These are phyloP conservation scores for Datura wrightii DNA, from an alignment of 257 asterid species.

Conservation along the genomic window DNA sequence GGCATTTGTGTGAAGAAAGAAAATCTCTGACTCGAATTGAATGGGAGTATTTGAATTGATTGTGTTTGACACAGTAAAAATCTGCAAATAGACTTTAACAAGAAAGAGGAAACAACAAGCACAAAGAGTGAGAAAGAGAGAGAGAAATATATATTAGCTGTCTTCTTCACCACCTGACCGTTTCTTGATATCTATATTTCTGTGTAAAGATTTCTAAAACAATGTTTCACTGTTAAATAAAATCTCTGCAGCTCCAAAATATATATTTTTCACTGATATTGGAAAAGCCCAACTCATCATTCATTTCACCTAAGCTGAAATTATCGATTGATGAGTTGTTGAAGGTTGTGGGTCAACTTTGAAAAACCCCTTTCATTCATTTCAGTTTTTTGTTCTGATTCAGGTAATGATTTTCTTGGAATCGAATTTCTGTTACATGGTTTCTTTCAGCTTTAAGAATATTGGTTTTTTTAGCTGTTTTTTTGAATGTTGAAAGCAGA, in stretches of 20 bases:
- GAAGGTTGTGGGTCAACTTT: background rate
- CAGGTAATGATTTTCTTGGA: constrained; percentile 8
- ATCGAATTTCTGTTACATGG: background rate
- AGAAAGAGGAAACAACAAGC: background rate
- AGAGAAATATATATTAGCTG: constrained; percentile 19
- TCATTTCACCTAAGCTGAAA: background rate
- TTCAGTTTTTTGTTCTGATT: background rate
- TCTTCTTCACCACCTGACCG: constrained; percentile 21
- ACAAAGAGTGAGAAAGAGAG: background rate
- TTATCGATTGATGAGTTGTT: constrained; percentile 12
- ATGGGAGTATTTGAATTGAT: constrained; percentile 18
- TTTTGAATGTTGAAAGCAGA: constrained; percentile 1
- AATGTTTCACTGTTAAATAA: background rate
- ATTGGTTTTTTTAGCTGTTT: background rate
- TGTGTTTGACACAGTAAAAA: constrained; percentile 26
- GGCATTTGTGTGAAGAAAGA: background rate
- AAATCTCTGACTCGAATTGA: background rate
- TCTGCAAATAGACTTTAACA: constrained; percentile 19
- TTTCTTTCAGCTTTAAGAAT: background rate
- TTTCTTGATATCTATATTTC: constrained; percentile 21
- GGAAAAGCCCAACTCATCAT: background rate
- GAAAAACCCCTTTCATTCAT: background rate
- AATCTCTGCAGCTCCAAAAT: background rate
- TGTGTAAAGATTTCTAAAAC: constrained; percentile 9
- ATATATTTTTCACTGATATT: background rate